Conservation (phyloP, 192 early-diverging fungal genomes). For the Coemansia sp. region DNA sequence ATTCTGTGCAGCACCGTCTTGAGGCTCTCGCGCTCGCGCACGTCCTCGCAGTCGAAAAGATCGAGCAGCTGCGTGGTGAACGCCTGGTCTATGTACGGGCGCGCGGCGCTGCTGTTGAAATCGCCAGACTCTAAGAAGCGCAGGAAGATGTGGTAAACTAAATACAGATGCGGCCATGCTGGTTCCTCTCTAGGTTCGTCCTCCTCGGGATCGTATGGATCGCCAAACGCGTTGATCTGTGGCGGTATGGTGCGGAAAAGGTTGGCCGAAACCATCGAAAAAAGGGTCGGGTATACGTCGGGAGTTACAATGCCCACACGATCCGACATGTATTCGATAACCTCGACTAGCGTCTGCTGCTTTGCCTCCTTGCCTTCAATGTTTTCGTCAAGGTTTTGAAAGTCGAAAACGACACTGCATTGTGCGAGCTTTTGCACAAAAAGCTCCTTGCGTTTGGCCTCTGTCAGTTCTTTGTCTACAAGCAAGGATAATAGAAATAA, state of each 20-base stretch:
- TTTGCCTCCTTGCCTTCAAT: conserved; percentile 97
- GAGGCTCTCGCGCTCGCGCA: conserved; percentile 95
- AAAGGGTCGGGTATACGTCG: conserved; percentile 86
- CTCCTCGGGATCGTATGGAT: conserved; percentile 98
- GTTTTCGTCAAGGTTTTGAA: conserved; percentile 86
- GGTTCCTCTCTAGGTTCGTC: conserved; percentile 97
- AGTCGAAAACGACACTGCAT: conserved; percentile 94
- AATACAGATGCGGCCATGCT: conserved; percentile 97
- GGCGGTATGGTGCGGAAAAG: conserved; percentile 96
- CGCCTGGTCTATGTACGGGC: conserved; percentile 93
- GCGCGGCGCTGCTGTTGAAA: conserved; percentile 95
- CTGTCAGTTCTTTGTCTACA: conserved; percentile 69
- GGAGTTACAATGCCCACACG: conserved; percentile 87
- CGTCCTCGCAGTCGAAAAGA: conserved; percentile 99
- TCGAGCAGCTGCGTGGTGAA: conserved; percentile 88
- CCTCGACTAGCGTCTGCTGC: conserved; percentile 83
- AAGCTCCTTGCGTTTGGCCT: conserved; percentile 81
- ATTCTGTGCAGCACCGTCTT: conserved; percentile 98
- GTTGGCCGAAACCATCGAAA: conserved; percentile 95
- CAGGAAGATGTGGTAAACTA: conserved; percentile 98
- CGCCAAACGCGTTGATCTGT: conserved; percentile 90
- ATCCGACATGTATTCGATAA: conserved; percentile 91
- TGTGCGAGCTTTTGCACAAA: conserved; percentile 89
- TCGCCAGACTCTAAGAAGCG: conserved; percentile 97
- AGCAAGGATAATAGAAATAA: too few species aligned